These are phyloP conservation scores for Cladophialophora immunda DNA, from an alignment of 2,329 filamentous ascomycete species.

Conservation along the genomic window DNA sequence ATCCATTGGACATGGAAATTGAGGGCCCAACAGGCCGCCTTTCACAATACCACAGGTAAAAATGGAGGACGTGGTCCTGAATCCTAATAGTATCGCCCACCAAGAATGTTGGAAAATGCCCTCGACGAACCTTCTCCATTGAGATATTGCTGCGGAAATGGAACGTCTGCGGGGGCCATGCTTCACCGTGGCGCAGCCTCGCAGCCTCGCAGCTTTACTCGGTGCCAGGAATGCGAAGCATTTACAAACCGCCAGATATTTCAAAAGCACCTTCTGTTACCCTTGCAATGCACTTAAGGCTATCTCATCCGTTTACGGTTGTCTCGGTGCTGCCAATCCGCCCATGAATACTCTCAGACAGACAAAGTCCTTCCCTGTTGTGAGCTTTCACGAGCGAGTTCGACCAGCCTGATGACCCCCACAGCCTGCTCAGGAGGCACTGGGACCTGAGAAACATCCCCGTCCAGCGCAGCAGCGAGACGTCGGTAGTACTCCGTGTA, in stretches of 20 bases:
- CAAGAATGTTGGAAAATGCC: neutral
- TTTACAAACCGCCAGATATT: no score
- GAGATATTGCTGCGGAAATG: neutral
- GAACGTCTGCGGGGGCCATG: neutral
- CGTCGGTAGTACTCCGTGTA: constrained; percentile 73
- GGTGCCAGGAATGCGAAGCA: no score
- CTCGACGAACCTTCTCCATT: neutral
- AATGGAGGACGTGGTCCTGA: neutral
- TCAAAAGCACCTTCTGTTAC: neutral
- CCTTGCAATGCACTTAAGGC: neutral
- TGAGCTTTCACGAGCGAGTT: constrained; percentile 64
- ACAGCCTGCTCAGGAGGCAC: constrained; percentile 63
- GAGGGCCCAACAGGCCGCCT: neutral
- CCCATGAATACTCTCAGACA: constrained; percentile 16
- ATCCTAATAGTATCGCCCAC: neutral
- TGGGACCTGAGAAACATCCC: constrained; percentile 61
- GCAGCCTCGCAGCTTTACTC: neutral
- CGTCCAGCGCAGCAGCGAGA: constrained; percentile 61
- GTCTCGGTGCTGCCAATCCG: no score
- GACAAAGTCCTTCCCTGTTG: constrained; percentile 58
- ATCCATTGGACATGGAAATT: constrained; percentile 33
- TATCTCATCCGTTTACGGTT: neutral
- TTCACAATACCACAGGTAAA: neutral
- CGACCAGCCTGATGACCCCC: constrained; percentile 65
- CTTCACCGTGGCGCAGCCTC: constrained; percentile 1